Percentiles rank a stretch among this genome's conserved stretches.
Evolutionary conservation across 106 monocot species (phyloP).

Genomic region (Hemerocallis citrina): DNA sequence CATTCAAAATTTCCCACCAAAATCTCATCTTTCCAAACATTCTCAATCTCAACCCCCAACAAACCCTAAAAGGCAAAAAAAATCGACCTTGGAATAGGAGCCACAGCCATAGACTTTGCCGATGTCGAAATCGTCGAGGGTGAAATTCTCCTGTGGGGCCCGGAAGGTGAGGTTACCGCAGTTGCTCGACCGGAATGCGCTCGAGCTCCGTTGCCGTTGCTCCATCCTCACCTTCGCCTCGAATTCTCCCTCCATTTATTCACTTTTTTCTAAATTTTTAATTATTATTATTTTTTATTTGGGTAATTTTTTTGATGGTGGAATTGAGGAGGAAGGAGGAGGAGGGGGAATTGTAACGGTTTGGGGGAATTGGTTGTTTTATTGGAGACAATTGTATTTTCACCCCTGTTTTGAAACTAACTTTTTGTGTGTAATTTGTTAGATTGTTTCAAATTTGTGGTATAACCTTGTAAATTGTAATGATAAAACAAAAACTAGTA

Average conservation of each 20-base stretch:
- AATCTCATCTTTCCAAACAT: no score
- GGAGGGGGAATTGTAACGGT: no score
- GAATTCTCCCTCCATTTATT: constrained; percentile 14
- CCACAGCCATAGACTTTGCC: constrained; percentile 23
- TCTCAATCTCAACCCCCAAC: no score
- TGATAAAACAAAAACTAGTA: no score
- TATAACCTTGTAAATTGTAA: no score
- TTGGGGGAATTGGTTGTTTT: no score
- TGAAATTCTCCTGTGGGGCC: constrained; percentile 35
- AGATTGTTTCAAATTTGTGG: no score
- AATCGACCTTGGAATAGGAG: constrained; percentile 28
- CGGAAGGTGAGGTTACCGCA: constrained; percentile 23
- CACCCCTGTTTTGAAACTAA: no score
- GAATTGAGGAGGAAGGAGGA: not conserved
- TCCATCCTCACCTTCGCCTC: constrained; percentile 9
- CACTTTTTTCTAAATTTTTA: not conserved
- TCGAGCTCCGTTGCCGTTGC: constrained; percentile 4
- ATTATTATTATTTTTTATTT: not conserved
- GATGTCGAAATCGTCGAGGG: constrained; percentile 24
- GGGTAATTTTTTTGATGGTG: not conserved
- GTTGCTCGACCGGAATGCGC: constrained; percentile 4
- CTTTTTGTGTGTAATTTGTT: no score
- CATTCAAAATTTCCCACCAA: no score
- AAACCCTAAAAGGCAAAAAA: not conserved
- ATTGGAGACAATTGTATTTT: no score